A percentile compares a stretch with the other conserved stretches of the same genome.
Conservation (phyloP, 352 stramenopile species). For the Pythium rhizo-oryzae region DNA sequence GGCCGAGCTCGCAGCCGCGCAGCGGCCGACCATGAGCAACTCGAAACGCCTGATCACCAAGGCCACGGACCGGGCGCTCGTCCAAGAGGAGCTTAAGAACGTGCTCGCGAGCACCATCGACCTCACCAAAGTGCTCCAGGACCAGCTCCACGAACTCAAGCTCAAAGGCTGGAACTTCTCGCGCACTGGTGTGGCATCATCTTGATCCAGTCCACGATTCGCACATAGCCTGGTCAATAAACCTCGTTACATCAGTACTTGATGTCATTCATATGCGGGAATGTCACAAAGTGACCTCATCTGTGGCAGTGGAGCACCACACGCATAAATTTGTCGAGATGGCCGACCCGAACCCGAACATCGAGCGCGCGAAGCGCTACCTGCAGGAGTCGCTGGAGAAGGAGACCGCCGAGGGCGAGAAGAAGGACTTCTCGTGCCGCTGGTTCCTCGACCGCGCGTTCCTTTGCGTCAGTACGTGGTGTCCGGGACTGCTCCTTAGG, state of each 20-base stretch:
- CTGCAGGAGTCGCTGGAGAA: constrained; percentile 46
- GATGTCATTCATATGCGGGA: constrained; percentile 14
- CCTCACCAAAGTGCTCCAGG: constrained; percentile 69
- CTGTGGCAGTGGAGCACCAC: neutral
- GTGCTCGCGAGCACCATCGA: constrained; percentile 69
- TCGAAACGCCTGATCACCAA: constrained; percentile 36
- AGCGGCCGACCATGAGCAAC: neutral
- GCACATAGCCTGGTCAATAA: constrained; percentile 1
- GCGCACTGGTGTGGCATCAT: constrained; percentile 9
- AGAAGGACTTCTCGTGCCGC: constrained; percentile 59
- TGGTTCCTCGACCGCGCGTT: constrained; percentile 85
- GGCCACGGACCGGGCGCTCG: constrained; percentile 48
- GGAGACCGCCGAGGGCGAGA: constrained; percentile 38
- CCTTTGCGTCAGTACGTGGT: constrained; percentile 81
- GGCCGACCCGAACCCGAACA: constrained; percentile 37
- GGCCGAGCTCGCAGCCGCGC: neutral
- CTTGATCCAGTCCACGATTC: neutral
- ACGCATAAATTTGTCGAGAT: constrained; percentile 14
- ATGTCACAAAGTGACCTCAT: neutral
- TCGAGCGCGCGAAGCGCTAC: constrained; percentile 65
- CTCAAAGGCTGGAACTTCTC: constrained; percentile 80
- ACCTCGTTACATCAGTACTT: constrained; percentile 13
- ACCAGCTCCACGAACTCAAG: constrained; percentile 80
- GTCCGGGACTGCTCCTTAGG: neutral
- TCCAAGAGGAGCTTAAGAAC: constrained; percentile 73